Evolutionary conservation across 257 asterid species (phyloP).

Genomic region (Fraxinus pennsylvanica): DNA sequence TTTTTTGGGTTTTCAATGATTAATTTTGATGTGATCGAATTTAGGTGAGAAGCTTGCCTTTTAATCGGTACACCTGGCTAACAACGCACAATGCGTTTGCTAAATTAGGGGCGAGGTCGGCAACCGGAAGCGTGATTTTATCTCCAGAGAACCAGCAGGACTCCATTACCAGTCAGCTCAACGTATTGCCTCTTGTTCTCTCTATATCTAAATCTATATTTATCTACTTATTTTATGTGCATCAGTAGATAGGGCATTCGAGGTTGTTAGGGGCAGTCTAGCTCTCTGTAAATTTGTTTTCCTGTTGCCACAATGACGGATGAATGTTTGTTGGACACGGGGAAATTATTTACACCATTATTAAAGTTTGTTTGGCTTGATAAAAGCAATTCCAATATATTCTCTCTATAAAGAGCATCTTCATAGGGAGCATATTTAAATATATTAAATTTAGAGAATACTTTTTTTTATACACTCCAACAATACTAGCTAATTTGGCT

Average conservation of each 20-base stretch:
- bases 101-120: constrained; percentile 64
- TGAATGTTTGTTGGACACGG: constrained; percentile 35
- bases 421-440: too few relatives aligned
- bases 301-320: constrained; percentile 23
- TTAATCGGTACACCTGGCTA: constrained; percentile 84
- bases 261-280: constrained; percentile 33
- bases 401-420: too few relatives aligned
- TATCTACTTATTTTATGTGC: not conserved
- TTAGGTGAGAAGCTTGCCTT: constrained; percentile 81
- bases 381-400: not conserved
- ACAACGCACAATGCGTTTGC: constrained; percentile 88
- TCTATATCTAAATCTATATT: not conserved
- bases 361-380: constrained; percentile 18
- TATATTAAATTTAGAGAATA: too few relatives aligned
- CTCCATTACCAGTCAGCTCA: constrained; percentile 77
- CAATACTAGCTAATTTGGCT: too few relatives aligned
- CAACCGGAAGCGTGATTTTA: constrained; percentile 61
- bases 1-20: constrained; percentile 13
- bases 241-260: not conserved
- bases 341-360: constrained; percentile 20
- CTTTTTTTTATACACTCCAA: too few relatives aligned
- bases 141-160: constrained; percentile 88
- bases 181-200: constrained; percentile 35
- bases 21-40: constrained; percentile 21
- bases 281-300: constrained; percentile 25